These are phyloP conservation scores for Magnolia kwangsiensis DNA, from an alignment of 164 flowering plant genomes.

Conservation along the genomic window DNA sequence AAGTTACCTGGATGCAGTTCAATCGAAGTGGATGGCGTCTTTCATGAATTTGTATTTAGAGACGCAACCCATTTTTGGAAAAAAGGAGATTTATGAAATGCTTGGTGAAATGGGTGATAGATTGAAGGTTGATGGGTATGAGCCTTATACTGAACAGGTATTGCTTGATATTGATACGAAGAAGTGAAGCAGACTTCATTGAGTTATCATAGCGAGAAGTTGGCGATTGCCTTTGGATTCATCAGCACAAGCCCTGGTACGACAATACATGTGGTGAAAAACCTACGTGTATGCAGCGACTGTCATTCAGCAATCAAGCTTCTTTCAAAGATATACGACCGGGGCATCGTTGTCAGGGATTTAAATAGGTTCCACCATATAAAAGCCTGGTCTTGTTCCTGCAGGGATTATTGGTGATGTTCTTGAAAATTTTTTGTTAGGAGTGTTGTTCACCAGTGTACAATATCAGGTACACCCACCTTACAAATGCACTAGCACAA, in stretches of 20 bases:
- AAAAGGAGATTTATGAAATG: slow-evolving; percentile 13
- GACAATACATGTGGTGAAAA: slow-evolving; percentile 8
- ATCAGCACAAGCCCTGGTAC: slow-evolving; percentile 12
- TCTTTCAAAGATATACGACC: slow-evolving; percentile 6
- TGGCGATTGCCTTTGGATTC: slow-evolving; percentile 13
- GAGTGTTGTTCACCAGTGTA: too few species aligned
- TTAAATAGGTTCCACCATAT: slow-evolving; percentile 15
- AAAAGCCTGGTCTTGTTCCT: slow-evolving; percentile 9
- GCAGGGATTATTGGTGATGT: slow-evolving; percentile 17
- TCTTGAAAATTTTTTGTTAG: too few species aligned
- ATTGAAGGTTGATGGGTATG: slow-evolving; percentile 4
- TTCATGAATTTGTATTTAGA: slow-evolving; percentile 10
- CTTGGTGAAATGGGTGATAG: slow-evolving; percentile 8
- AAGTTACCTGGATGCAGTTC: slow-evolving; percentile 16
- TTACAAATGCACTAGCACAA: too few species aligned
- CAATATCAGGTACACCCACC: too few species aligned
- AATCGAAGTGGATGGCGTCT: slow-evolving; percentile 9
- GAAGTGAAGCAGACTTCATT: slow-evolving; percentile 13
- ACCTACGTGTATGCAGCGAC: slow-evolving; percentile 11
- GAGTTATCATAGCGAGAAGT: slow-evolving; percentile 13
- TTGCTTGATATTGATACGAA: slow-evolving; percentile 14
- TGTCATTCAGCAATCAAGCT: slow-evolving; percentile 9
- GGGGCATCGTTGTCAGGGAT: slow-evolving; percentile 14
- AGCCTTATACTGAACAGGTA: slow-evolving; percentile 12
- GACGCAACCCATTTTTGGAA: slow-evolving; percentile 3